Conservation (phyloP, 1,284 basidiomycete species). For the Ganoderma boninense region DNA sequence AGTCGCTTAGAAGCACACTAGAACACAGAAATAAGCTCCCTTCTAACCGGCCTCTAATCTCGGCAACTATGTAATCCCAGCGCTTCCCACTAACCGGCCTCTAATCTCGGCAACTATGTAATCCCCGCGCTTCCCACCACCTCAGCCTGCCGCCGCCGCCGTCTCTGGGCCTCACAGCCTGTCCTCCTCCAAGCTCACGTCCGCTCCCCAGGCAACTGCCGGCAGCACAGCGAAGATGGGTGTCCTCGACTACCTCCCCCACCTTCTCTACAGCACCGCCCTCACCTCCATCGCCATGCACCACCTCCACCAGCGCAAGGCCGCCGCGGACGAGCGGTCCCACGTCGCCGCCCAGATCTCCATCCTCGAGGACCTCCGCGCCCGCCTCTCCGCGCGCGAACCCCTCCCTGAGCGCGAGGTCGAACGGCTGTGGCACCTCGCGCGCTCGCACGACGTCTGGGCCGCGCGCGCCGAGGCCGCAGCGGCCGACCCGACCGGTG, state of each 20-base stretch:
- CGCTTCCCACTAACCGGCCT: neutral
- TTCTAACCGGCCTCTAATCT: neutral
- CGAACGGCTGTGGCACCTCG: constrained; percentile 40
- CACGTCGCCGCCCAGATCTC: constrained; percentile 61
- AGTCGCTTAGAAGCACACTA: neutral
- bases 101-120: constrained; percentile 2
- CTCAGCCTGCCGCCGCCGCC: too few relatives aligned
- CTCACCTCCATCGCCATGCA: constrained; percentile 71
- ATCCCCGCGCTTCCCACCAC: neutral
- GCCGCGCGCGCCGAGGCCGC: constrained; percentile 19
- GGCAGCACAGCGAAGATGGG: constrained; percentile 11
- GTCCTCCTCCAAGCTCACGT: neutral
- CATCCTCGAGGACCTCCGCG: constrained; percentile 63
- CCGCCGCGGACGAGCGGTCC: constrained; percentile 56
- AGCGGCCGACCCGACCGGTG: constrained; percentile 15
- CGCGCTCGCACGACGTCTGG: constrained; percentile 30
- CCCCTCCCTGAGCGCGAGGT: constrained; percentile 56
- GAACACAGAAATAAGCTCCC: neutral
- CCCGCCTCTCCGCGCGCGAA: constrained; percentile 53
- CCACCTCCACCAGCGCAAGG: constrained; percentile 58
- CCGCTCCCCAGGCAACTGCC: neutral
- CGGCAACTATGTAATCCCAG: constrained; percentile 2
- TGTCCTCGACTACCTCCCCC: constrained; percentile 49
- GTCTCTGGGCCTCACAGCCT: neutral
- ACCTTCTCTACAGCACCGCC: constrained; percentile 64